Percentiles rank a stretch among this genome's conserved stretches.
phyloP scores from a whole-genome alignment of 2,329 filamentous ascomycete species.

The Neofusicoccum parvum region DNA sequence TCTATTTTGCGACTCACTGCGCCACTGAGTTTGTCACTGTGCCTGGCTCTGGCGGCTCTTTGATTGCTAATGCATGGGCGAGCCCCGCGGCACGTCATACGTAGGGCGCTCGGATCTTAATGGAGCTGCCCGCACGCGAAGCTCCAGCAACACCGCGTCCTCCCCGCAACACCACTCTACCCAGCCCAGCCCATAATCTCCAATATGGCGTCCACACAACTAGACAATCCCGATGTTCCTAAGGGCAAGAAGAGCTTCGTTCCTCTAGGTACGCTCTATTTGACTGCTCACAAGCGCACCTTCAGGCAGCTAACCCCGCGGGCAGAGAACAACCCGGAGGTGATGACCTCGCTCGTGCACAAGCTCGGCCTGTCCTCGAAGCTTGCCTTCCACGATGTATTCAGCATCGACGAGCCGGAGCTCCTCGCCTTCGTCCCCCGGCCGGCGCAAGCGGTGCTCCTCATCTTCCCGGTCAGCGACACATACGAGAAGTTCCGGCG shows the following conservation, averaged over 20 bases:
- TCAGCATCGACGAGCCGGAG: constrained; percentile 54
- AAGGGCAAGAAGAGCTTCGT: constrained; percentile 39
- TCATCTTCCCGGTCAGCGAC: constrained; percentile 52
- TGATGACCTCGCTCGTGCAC: constrained; percentile 53
- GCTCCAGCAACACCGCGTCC: constrained; percentile 5
- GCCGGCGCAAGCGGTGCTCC: constrained; percentile 56
- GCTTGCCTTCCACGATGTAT: constrained; percentile 58
- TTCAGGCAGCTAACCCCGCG: background rate
- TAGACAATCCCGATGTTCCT: constrained; percentile 30
- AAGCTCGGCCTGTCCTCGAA: constrained; percentile 51
- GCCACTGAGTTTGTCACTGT: no score
- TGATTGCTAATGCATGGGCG: constrained; percentile 1
- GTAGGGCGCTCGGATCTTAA: constrained; percentile 7
- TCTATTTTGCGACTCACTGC: no score
- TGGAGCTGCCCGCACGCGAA: constrained; percentile 8
- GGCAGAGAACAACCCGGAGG: constrained; percentile 58
- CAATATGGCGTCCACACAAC: constrained; percentile 33
- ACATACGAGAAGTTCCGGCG: constrained; percentile 46
- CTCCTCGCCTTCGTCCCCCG: constrained; percentile 54
- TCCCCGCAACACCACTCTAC: background rate
- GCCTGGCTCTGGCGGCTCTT: background rate
- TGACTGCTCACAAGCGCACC: background rate
- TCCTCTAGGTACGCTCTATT: constrained; percentile 34
- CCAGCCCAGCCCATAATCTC: background rate
- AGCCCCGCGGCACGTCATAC: constrained; percentile 10